Evolutionary conservation across 305 asterid species (phyloP).

Genomic region (Fraxinus dipetala): DNA sequence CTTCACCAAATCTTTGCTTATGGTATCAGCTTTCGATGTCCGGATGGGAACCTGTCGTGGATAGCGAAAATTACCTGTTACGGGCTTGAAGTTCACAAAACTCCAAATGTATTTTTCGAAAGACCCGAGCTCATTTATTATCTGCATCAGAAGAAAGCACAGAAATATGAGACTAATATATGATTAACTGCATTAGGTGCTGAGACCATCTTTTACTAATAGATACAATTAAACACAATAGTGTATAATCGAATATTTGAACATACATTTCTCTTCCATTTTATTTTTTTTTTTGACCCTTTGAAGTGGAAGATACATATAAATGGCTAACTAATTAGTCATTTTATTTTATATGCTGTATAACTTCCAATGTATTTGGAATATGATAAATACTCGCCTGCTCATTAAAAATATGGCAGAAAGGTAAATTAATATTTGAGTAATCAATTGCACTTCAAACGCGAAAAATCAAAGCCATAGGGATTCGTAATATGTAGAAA

Average conservation of each 20-base stretch:
- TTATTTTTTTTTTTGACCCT: neutral
- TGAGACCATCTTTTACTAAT: neutral
- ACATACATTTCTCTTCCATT: neutral
- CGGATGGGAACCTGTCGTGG: slow-evolving; percentile 72
- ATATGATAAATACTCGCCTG: neutral
- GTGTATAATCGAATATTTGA: neutral
- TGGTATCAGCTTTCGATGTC: slow-evolving; percentile 76
- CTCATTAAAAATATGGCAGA: neutral
- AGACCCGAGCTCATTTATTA: slow-evolving; percentile 51
- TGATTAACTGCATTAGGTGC: neutral
- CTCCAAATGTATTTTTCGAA: slow-evolving; percentile 60
- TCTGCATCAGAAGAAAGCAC: slow-evolving; percentile 33
- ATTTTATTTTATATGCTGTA: neutral
- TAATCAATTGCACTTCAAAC: neutral
- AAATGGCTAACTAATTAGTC: neutral
- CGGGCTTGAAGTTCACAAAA: slow-evolving; percentile 62
- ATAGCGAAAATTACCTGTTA: slow-evolving; percentile 57
- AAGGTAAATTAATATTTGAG: neutral
- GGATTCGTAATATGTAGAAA: neutral
- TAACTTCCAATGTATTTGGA: neutral
- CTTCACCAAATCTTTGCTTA: slow-evolving; percentile 76
- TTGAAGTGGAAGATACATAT: neutral
- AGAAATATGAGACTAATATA: slow-evolving; percentile 15
- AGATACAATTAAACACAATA: neutral
- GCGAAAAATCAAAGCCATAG: neutral